Conservation (phyloP, 2,329 filamentous ascomycete genomes). For the Xylaria polymorpha region DNA sequence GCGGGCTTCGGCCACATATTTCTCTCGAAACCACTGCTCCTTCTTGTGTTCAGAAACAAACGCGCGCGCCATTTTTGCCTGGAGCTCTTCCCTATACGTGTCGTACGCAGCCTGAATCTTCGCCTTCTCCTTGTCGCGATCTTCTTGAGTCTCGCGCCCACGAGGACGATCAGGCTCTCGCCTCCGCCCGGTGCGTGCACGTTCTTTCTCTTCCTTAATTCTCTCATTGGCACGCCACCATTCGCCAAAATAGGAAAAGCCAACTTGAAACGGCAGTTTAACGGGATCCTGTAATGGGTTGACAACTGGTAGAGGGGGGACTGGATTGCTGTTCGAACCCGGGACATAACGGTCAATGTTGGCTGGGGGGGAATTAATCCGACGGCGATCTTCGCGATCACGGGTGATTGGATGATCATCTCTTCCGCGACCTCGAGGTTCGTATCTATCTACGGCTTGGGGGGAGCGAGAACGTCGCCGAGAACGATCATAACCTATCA, state of each 20-base stretch:
- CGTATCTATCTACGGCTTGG: constrained; percentile 77
- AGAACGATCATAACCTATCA: constrained; percentile 64
- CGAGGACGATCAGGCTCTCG: constrained; percentile 72
- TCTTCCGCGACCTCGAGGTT: constrained; percentile 72
- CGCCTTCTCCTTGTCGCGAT: constrained; percentile 81
- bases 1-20: constrained; percentile 86
- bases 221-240: constrained; percentile 88
- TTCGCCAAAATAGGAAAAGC: constrained; percentile 86
- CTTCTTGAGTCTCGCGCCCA: constrained; percentile 75
- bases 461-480: constrained; percentile 79
- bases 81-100: constrained; percentile 74
- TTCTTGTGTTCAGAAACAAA: constrained; percentile 94
- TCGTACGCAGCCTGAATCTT: constrained; percentile 80
- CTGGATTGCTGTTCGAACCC: constrained; percentile 67
- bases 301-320: constrained; percentile 60
- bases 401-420: constrained; percentile 72
- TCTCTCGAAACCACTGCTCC: constrained; percentile 98
- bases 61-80: constrained; percentile 82
- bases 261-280: constrained; percentile 80
- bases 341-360: constrained; percentile 89
- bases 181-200: constrained; percentile 74
- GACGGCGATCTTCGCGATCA: constrained; percentile 68
- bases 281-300: constrained; percentile 80
- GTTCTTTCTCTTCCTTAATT: constrained; percentile 84
- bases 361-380: constrained; percentile 70